A percentile compares a stretch with the other conserved stretches of the same genome.
These are phyloP conservation scores for Boletus mariae DNA, from an alignment of 1,284 basidiomycete species.

Conservation along the genomic window DNA sequence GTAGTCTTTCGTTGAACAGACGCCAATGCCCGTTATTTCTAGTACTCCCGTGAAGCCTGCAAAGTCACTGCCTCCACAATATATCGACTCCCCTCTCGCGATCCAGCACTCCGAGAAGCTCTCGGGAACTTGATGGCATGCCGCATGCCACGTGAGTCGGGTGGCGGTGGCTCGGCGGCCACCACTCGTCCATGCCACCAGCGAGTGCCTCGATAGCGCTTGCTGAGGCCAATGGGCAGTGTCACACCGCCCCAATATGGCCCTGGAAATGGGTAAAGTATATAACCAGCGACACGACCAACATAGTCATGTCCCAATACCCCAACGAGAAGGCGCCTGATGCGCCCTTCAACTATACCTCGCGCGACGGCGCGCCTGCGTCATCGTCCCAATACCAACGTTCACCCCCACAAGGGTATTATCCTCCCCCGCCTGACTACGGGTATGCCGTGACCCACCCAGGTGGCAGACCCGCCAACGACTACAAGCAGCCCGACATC, in stretches of 20 bases:
- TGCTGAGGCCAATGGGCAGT: background rate
- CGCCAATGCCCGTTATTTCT: no score
- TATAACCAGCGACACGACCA: background rate
- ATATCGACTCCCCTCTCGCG: no score
- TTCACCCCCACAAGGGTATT: constrained; percentile 6
- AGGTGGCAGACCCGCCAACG: background rate
- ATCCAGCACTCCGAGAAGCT: no score
- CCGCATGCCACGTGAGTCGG: no score
- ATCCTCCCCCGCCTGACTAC: constrained; percentile 23
- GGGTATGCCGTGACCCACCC: constrained; percentile 6
- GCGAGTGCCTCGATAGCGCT: background rate
- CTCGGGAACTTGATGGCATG: no score
- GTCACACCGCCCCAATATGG: background rate
- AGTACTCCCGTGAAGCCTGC: no score
- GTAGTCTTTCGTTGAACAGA: no score
- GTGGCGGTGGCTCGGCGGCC: no score
- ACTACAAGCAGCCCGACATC: background rate
- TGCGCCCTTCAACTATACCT: background rate
- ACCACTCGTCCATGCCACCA: no score
- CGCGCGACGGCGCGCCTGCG: background rate
- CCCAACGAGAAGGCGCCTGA: background rate
- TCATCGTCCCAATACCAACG: background rate
- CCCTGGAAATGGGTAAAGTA: background rate
- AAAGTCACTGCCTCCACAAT: no score
- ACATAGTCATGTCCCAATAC: background rate